A percentile compares a stretch with the other conserved stretches of the same genome.
These are phyloP conservation scores for Isabelozyma pseudorhagii DNA, from an alignment of 805 yeast species.

Conservation along the genomic window DNA sequence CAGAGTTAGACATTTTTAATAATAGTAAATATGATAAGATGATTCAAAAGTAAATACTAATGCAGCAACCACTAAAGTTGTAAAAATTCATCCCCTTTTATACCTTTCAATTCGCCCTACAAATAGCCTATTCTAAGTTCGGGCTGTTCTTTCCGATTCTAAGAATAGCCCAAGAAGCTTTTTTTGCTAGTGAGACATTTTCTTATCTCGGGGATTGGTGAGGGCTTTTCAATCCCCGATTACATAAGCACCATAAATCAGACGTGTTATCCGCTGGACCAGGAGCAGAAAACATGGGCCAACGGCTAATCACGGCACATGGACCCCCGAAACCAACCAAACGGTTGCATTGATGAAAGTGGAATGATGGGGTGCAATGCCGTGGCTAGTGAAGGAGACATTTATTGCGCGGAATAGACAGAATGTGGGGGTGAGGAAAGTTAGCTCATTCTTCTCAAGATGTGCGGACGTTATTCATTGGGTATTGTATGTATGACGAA, in stretches of 20 bases:
- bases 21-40: not conserved
- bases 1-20: not conserved
- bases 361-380: too few species aligned
- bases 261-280: not conserved
- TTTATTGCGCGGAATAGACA: not conserved
- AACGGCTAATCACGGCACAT: not conserved
- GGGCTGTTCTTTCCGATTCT: too few species aligned
- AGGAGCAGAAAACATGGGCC: not conserved
- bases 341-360: too few species aligned
- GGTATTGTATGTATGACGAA: constrained; percentile 33
- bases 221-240: not conserved
- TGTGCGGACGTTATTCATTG: constrained; percentile 65
- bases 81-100: not conserved
- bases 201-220: not conserved
- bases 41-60: too few species aligned
- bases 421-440: not conserved
- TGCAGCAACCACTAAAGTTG: not conserved
- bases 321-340: too few species aligned
- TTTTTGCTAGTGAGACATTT: not conserved
- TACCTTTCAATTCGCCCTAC: not conserved
- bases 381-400: not conserved
- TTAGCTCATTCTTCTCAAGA: constrained; percentile 12
- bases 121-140: too few species aligned
- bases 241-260: not conserved
- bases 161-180: not conserved